Base-by-base conservation (phyloP, 2,329 filamentous ascomycete species). In the Aspergillus japonicus region DNA sequence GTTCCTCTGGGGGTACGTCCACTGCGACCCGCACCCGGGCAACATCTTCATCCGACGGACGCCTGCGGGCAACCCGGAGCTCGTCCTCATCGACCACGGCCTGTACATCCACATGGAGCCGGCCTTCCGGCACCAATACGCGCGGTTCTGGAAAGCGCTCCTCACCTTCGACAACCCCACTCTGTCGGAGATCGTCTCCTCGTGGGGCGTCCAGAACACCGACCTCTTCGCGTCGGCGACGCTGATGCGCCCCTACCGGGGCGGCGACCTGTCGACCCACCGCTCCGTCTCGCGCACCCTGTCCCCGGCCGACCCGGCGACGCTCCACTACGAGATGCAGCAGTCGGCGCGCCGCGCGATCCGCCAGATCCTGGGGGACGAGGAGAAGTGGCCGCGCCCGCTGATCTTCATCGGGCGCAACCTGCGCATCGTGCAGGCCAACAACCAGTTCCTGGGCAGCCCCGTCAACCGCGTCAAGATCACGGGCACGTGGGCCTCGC, bases 81-180 rank as follows among this genome's bases (percentile, higher is more conserved):
- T 99, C 31, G 94, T 98, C 1, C 87, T 99, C 39, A 96, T 99
- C 72, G 95, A 99, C 76, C 95, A 99, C 76, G 95, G 95, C 0
- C 86, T 99, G 5, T 99, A 99, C 78, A 91, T 98, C 58, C 89
- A 91, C 75, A 95, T 98, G 90, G 82, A 86, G 24, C 88, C 90
- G 1, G 81, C 86, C 61, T 96, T 98, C 79, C 86, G 92, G 11
- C 88, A 89, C 70, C 87, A 98, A 74, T 98, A 98, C 75, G 87
- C 88, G 19, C 81, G 86, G 4, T 95, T 99, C 80, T 99, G 95
- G 95, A 96, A 96, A 76, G 88, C 90, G 0, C 85, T 99, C 11
- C 87, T 98, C 81, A 92, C 92, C 0, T 95, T 98, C 66, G 95
- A 99, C 81, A 96, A 97, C 77, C 80, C 83, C 23, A 91, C 89